A percentile compares a stretch with the other conserved stretches of the same genome.
Evolutionary conservation across 805 yeast species (phyloP).

Genomic region (Pichia phayaonensis): DNA sequence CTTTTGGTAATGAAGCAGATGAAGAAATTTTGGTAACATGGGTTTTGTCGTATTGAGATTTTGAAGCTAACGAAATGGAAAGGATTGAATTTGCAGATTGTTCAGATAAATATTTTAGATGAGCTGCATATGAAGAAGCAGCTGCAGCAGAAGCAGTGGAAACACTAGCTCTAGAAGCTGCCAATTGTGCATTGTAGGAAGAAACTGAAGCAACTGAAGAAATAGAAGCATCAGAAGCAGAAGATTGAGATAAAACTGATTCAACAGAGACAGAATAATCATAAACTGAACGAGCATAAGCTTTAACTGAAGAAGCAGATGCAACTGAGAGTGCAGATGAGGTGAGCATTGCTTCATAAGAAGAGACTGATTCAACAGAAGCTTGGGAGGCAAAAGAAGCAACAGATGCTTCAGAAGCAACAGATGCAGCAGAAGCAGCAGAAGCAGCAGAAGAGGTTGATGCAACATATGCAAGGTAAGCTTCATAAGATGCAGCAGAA

Average conservation of each 20-base stretch:
- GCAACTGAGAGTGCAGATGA: conserved; percentile 14
- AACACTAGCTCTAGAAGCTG: too few relatives aligned
- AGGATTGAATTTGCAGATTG: background rate
- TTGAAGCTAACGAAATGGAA: background rate
- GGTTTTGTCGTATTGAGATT: conserved; percentile 7
- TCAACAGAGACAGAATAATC: background rate
- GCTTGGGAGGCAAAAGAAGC: conserved; percentile 13
- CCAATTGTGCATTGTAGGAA: conserved; percentile 8
- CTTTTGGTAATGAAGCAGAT: conserved; percentile 24
- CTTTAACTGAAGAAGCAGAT: conserved; percentile 13
- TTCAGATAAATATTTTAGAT: background rate
- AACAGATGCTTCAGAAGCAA: conserved; percentile 11
- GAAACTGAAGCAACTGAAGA: conserved; percentile 8
- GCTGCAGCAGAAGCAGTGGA: background rate
- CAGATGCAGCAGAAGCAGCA: conserved; percentile 17
- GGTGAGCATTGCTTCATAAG: conserved; percentile 11
- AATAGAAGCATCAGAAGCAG: background rate
- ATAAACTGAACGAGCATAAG: background rate
- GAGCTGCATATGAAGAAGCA: background rate
- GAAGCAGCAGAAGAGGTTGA: conserved; percentile 19
- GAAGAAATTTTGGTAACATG: conserved; percentile 4
- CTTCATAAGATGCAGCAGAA: conserved; percentile 20
- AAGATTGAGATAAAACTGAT: background rate
- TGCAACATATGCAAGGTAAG: conserved; percentile 21
- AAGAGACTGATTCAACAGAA: conserved; percentile 11